Conservation (phyloP, 371 early-diverging fungal species). For the Thermomucor indicae-seudaticae region DNA sequence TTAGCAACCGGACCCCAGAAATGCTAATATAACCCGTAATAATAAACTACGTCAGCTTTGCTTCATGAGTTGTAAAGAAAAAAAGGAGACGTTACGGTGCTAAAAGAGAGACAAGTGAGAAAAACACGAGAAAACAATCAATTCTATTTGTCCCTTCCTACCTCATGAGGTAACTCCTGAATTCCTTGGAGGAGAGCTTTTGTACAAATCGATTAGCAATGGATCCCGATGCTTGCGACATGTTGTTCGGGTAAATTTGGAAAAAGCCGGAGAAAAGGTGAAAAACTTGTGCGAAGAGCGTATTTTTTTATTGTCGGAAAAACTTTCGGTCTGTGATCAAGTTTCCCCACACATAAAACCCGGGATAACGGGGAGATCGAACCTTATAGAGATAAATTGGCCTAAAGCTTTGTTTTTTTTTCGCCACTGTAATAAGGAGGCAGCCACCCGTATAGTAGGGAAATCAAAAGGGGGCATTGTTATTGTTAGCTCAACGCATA, state of each 20-base stretch:
- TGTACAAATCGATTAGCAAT: constrained; percentile 54
- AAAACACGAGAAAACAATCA: not conserved
- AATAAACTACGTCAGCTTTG: not conserved
- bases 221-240: constrained; percentile 53
- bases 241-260: constrained; percentile 22
- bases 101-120: constrained; percentile 11
- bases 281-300: too few relatives aligned
- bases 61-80: not conserved
- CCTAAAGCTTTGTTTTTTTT: too few relatives aligned
- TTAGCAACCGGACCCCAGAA: constrained; percentile 95
- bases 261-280: constrained; percentile 9
- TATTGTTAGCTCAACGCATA: too few relatives aligned
- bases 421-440: too few relatives aligned
- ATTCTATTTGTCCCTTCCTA: constrained; percentile 17
- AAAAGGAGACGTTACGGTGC: constrained; percentile 39
- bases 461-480: too few relatives aligned
- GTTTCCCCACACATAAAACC: too few relatives aligned
- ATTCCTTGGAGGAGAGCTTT: constrained; percentile 67
- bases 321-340: too few relatives aligned
- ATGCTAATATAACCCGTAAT: constrained; percentile 46
- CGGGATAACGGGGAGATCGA: too few relatives aligned
- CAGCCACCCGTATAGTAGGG: too few relatives aligned
- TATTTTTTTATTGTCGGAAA: too few relatives aligned
- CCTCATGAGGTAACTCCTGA: constrained; percentile 78
- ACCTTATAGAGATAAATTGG: too few relatives aligned